These are phyloP conservation scores for Fusarium sp. DNA, from an alignment of 2,329 filamentous ascomycete species.

Conservation along the genomic window DNA sequence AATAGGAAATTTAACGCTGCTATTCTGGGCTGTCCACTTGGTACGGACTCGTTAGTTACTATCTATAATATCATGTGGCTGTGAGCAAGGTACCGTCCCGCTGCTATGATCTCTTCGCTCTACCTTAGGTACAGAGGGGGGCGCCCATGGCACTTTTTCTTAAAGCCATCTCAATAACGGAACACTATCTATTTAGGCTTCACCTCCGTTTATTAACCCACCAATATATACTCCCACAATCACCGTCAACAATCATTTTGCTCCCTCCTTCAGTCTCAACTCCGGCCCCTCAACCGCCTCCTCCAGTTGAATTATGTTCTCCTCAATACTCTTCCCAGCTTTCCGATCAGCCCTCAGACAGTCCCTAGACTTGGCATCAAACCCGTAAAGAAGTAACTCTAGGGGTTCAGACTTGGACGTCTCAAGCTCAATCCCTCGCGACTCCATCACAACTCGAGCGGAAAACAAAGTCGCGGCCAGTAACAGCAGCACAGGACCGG, in stretches of 20 bases:
- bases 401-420: neutral
- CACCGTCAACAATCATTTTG: neutral
- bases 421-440: neutral
- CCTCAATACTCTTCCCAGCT: neutral
- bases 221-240: neutral
- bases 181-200: neutral
- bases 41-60: neutral
- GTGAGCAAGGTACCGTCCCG: neutral
- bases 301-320: neutral
- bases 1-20: neutral
- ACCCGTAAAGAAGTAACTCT: slow-evolving; percentile 1
- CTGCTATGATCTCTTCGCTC: neutral
- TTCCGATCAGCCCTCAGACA: neutral
- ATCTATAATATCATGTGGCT: neutral
- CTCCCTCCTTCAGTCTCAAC: neutral
- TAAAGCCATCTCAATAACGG: neutral
- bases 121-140: too few relatives aligned
- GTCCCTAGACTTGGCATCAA: slow-evolving; percentile 1
- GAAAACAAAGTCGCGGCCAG: neutral
- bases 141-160: neutral
- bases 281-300: neutral
- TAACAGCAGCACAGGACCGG: neutral
- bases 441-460: neutral
- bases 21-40: neutral
- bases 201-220: neutral